phyloP scores from a whole-genome alignment of 306 rosid genomes.

The Fragaria nilgerrensis region DNA sequence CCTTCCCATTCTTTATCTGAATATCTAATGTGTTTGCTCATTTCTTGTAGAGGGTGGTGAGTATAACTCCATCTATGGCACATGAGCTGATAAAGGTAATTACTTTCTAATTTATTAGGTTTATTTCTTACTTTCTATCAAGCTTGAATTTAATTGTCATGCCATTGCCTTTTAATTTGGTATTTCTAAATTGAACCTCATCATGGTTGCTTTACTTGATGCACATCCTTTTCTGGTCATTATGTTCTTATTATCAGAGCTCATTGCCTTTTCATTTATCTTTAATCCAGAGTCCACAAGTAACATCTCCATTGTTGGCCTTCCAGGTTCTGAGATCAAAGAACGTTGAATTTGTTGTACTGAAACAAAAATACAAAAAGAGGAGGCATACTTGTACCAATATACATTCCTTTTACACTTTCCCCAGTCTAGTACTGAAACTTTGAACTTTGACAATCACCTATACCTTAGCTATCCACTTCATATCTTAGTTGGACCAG shows the following conservation, averaged over 20 bases:
- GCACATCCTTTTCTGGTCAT: neutral
- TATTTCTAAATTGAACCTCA: neutral
- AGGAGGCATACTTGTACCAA: neutral
- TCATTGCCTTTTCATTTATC: neutral
- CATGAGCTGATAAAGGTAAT: slow-evolving; percentile 72
- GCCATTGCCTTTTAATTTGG: neutral
- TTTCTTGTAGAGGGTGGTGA: slow-evolving; percentile 68
- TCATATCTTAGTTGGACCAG: too few relatives aligned
- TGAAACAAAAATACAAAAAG: neutral
- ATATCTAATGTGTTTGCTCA: slow-evolving; percentile 10
- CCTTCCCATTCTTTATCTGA: neutral
- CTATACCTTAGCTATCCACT: neutral
- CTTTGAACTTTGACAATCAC: too few relatives aligned
- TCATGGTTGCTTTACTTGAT: neutral
- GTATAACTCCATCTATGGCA: slow-evolving; percentile 76
- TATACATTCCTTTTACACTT: neutral
- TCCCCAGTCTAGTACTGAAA: too few relatives aligned
- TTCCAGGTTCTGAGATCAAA: slow-evolving; percentile 73
- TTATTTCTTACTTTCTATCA: neutral
- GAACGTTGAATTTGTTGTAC: slow-evolving; percentile 72
- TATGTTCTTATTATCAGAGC: neutral
- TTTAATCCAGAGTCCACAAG: neutral
- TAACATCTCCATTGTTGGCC: slow-evolving; percentile 21
- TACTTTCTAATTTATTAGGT: neutral
- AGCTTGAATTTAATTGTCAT: neutral